These are phyloP conservation scores for Candida schatavii DNA, from an alignment of 805 yeast genomes.

Conservation along the genomic window DNA sequence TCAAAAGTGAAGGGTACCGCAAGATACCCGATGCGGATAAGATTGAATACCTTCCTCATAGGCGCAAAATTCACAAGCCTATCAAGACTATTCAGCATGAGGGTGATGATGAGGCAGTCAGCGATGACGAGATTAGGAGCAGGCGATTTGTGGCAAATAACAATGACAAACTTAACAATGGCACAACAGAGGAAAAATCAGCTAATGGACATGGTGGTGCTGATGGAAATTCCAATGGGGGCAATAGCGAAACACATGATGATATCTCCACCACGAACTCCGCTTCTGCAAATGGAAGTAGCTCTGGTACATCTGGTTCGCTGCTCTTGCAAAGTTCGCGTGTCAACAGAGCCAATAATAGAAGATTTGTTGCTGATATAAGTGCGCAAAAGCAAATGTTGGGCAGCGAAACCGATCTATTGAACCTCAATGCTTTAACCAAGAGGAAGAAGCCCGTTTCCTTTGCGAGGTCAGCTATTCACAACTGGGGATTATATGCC, in stretches of 20 bases:
- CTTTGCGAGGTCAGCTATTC: constrained; percentile 96
- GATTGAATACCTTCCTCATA: constrained; percentile 76
- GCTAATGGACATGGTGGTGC: not conserved
- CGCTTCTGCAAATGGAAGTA: constrained; percentile 10
- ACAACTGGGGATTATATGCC: constrained; percentile 97
- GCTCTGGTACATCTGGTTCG: constrained; percentile 8
- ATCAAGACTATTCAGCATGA: constrained; percentile 69
- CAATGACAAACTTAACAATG: constrained; percentile 5
- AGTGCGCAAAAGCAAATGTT: constrained; percentile 74
- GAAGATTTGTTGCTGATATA: constrained; percentile 87
- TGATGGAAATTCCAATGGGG: not conserved
- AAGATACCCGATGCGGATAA: constrained; percentile 74
- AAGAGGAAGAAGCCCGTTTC: constrained; percentile 91
- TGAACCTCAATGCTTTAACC: constrained; percentile 81
- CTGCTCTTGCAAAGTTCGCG: constrained; percentile 62
- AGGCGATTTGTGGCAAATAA: no score
- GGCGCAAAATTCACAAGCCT: constrained; percentile 67
- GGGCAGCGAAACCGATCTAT: constrained; percentile 77
- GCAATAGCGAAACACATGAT: constrained; percentile 11
- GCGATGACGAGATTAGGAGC: not conserved
- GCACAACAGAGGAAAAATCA: not conserved
- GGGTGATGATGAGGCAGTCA: constrained; percentile 40
- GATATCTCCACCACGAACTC: constrained; percentile 18
- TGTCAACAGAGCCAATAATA: constrained; percentile 79
- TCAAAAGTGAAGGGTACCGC: constrained; percentile 68